phyloP scores from a whole-genome alignment of 176 grass and related monocot genomes.

The Pontederia crassipes region DNA sequence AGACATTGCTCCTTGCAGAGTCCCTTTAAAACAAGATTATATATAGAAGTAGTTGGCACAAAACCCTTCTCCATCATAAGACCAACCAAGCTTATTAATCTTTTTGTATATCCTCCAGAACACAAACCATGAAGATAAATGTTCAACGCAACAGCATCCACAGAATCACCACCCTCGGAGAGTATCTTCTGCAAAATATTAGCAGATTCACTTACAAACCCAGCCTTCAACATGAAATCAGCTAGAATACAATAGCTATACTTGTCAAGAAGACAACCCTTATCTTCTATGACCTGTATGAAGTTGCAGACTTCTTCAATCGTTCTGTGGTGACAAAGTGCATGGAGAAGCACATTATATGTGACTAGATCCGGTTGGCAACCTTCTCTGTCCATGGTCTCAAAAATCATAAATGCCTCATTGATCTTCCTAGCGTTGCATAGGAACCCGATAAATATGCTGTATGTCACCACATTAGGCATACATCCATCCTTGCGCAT shows the following conservation, averaged over 20 bases:
- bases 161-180: background rate
- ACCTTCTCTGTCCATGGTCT: conserved; percentile 13
- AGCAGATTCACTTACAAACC: conserved; percentile 6
- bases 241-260: conserved; percentile 14
- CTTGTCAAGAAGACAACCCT: conserved; percentile 3
- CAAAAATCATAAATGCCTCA: conserved; percentile 17
- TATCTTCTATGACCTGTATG: conserved; percentile 16
- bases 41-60: conserved; percentile 3
- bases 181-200: conserved; percentile 12
- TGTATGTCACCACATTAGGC: conserved; percentile 26
- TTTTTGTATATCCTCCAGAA: background rate
- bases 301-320: conserved; percentile 11
- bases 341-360: conserved; percentile 28
- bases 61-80: conserved; percentile 7
- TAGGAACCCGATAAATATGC: conserved; percentile 19
- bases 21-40: conserved; percentile 12
- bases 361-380: conserved; percentile 16
- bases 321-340: conserved; percentile 4
- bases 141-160: conserved; percentile 13
- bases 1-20: background rate
- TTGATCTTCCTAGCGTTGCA: conserved; percentile 11
- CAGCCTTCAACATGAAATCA: conserved; percentile 17
- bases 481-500: conserved; percentile 20
- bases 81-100: background rate
- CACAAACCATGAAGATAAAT: conserved; percentile 17